phyloP scores from a whole-genome alignment of 345 rosid genomes.

The Eucalyptus caleyi region DNA sequence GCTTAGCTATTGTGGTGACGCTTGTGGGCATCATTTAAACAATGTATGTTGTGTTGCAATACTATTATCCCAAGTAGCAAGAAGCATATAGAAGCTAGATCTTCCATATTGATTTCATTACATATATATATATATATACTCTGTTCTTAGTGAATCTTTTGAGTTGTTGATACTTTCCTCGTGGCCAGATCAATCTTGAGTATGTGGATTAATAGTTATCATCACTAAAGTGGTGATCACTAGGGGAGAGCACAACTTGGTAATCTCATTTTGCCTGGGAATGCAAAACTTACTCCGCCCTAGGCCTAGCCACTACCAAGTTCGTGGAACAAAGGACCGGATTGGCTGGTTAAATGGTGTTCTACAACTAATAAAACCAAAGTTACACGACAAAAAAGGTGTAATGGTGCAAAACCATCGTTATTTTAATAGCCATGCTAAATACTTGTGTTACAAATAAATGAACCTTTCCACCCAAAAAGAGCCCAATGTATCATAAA shows the following conservation, averaged over 20 bases:
- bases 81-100: background rate
- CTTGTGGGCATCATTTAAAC: too few relatives aligned
- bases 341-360: background rate
- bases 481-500: background rate
- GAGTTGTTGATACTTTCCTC: background rate
- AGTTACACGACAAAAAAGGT: rapidly evolving
- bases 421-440: background rate
- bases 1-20: rapidly evolving
- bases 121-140: background rate
- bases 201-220: background rate
- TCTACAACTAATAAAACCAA: background rate
- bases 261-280: background rate
- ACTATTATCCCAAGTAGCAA: background rate
- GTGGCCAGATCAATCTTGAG: background rate
- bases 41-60: background rate
- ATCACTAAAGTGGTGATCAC: background rate
- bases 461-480: background rate
- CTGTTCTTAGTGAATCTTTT: too few relatives aligned
- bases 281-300: background rate
- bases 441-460: background rate
- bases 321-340: rapidly evolving
- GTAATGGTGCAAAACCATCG: background rate
- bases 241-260: background rate
- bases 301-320: background rate
- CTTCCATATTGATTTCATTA: background rate